Percentiles rank a stretch among this genome's conserved stretches.
These are phyloP conservation scores for Penicillium waksmanii DNA, from an alignment of 495 filamentous ascomycete genomes.

Conservation along the genomic window DNA sequence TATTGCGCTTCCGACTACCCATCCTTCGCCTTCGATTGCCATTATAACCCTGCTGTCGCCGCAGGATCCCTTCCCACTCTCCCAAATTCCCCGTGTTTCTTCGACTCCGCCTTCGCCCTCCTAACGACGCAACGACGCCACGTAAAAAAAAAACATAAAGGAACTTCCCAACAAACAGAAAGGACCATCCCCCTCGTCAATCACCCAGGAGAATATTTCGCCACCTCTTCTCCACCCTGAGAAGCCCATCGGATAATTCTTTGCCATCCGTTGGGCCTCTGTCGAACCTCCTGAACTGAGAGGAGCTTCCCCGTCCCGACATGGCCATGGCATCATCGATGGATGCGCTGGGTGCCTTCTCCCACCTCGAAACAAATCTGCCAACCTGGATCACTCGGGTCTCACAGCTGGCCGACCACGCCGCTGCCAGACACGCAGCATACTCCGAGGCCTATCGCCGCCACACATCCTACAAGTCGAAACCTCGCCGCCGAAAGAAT, in stretches of 20 bases:
- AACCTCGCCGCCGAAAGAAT: constrained; percentile 40
- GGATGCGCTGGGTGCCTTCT: constrained; percentile 67
- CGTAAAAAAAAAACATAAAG: not conserved
- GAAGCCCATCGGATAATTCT: constrained; percentile 12
- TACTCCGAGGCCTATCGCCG: constrained; percentile 52
- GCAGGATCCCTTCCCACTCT: not conserved
- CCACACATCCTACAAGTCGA: constrained; percentile 28
- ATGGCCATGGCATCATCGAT: constrained; percentile 42
- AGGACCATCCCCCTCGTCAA: not conserved
- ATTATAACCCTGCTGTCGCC: not conserved
- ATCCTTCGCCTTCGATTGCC: not conserved
- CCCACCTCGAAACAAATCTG: constrained; percentile 57
- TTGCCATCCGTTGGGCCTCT: constrained; percentile 4
- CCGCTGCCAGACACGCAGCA: constrained; percentile 70
- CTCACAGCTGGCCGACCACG: constrained; percentile 69
- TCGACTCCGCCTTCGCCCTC: constrained; percentile 20
- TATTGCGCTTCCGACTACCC: constrained; percentile 4
- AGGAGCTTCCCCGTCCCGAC: constrained; percentile 3
- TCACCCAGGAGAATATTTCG: not conserved
- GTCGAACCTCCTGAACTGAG: constrained; percentile 4
- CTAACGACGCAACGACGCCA: constrained; percentile 37
- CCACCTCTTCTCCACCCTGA: not conserved
- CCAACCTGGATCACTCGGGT: constrained; percentile 70
- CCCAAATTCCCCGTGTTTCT: constrained; percentile 7
- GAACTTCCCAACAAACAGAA: not conserved